Conservation (phyloP, 345 rosid species). For the Gossypium mustelinum region DNA sequence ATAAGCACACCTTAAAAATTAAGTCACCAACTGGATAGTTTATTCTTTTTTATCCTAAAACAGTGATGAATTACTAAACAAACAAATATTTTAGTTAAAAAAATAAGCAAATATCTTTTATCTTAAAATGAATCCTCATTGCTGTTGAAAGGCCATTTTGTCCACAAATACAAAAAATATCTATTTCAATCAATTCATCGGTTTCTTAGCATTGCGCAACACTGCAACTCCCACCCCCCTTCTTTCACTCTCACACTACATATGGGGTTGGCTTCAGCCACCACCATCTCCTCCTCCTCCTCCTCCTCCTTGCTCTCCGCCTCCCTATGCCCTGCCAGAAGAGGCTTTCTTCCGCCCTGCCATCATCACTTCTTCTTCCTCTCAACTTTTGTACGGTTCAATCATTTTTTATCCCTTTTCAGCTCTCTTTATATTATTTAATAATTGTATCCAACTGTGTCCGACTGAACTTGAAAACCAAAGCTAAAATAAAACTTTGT, state of each 20-base stretch:
- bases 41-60: too few relatives aligned
- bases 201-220: background rate
- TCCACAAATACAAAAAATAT: background rate
- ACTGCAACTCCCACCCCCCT: background rate
- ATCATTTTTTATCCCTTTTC: background rate
- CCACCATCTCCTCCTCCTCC: background rate
- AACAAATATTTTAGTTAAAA: background rate
- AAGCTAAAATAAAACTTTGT: background rate
- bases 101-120: background rate
- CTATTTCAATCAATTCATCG: background rate
- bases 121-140: too few relatives aligned
- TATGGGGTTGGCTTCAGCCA: background rate
- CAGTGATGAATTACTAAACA: background rate
- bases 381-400: slow-evolving; percentile 12
- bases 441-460: too few relatives aligned
- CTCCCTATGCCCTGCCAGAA: background rate
- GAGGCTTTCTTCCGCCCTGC: background rate
- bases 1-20: too few relatives aligned
- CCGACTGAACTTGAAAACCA: too few relatives aligned
- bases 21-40: too few relatives aligned
- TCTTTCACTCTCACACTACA: background rate
- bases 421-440: background rate
- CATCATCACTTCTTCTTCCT: background rate
- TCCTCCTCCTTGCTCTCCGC: background rate
- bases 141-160: background rate